Evolutionary conservation across 2,329 filamentous ascomycete species (phyloP).

Genomic region (Fusarium mangiferae): DNA sequence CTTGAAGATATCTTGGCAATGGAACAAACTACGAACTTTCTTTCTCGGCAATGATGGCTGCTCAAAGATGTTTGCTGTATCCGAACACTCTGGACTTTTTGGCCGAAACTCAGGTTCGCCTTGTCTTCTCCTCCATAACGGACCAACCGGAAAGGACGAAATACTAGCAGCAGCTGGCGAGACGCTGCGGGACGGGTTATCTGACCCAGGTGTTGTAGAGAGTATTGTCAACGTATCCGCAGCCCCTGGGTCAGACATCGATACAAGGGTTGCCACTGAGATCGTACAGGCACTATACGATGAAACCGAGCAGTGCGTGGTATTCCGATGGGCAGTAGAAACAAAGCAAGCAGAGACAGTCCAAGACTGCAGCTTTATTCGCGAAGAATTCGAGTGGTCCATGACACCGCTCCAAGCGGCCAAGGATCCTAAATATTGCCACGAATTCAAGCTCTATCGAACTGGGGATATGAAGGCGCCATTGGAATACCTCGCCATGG

Average conservation of each 20-base stretch:
- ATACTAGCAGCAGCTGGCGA: conserved; percentile 32
- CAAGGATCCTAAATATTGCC: conserved; percentile 25
- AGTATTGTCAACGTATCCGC: conserved; percentile 32
- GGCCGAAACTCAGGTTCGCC: conserved; percentile 20
- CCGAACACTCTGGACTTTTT: conserved; percentile 31
- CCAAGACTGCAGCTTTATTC: conserved; percentile 16
- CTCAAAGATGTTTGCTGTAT: conserved; percentile 33
- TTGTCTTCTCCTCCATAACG: conserved; percentile 31
- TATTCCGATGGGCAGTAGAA: conserved; percentile 32
- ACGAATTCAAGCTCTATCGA: conserved; percentile 35
- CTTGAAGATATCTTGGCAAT: conserved; percentile 36
- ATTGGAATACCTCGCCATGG: conserved; percentile 25
- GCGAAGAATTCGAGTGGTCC: conserved; percentile 33
- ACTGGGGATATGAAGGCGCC: conserved; percentile 27
- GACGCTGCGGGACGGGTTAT: conserved; percentile 17
- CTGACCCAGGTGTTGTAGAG: conserved; percentile 21
- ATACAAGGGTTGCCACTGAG: conserved; percentile 23
- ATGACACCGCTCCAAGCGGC: conserved; percentile 24
- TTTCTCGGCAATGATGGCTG: conserved; percentile 26
- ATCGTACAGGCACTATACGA: conserved; percentile 28
- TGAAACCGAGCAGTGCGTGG: conserved; percentile 21
- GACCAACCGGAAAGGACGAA: conserved; percentile 24
- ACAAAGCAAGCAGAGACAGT: conserved; percentile 11
- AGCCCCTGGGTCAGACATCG: conserved; percentile 16
- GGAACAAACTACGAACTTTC: conserved; percentile 34